These are phyloP conservation scores for Solanum hybrid DNA, from an alignment of 305 asterid genomes.

Conservation along the genomic window DNA sequence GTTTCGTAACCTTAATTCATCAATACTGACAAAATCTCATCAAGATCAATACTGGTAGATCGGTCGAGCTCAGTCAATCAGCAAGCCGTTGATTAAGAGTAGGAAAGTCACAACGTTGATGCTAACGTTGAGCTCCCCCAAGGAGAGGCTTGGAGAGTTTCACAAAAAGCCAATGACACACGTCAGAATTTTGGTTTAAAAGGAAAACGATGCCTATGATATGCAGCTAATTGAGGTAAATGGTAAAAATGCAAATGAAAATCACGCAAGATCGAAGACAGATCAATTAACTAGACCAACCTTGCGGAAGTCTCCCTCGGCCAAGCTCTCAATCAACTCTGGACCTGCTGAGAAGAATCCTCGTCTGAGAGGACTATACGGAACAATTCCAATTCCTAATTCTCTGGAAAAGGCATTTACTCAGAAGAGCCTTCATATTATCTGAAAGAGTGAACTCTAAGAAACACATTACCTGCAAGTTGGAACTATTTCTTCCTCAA, in stretches of 20 bases:
- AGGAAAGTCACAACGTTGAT: background rate
- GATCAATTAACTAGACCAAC: background rate
- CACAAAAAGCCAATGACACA: background rate
- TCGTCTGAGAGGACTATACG: constrained; percentile 14
- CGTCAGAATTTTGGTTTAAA: background rate
- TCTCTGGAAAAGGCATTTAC: background rate
- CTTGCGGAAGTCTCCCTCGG: background rate
- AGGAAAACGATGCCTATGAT: background rate
- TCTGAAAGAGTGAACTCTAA: background rate
- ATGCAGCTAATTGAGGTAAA: background rate
- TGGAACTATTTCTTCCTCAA: constrained; percentile 55
- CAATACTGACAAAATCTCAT: background rate
- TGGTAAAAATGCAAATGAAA: background rate
- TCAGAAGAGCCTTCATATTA: background rate
- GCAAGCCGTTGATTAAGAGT: background rate
- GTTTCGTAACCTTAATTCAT: background rate
- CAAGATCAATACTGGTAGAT: background rate
- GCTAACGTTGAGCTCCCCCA: background rate
- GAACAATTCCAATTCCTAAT: constrained; percentile 13
- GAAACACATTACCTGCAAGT: constrained; percentile 45
- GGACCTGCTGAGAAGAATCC: constrained; percentile 18
- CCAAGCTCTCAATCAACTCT: background rate
- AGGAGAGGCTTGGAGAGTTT: background rate
- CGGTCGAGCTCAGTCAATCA: background rate
- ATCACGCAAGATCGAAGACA: background rate